Conservation (phyloP, 306 rosid species). For the Quercus rubra region DNA sequence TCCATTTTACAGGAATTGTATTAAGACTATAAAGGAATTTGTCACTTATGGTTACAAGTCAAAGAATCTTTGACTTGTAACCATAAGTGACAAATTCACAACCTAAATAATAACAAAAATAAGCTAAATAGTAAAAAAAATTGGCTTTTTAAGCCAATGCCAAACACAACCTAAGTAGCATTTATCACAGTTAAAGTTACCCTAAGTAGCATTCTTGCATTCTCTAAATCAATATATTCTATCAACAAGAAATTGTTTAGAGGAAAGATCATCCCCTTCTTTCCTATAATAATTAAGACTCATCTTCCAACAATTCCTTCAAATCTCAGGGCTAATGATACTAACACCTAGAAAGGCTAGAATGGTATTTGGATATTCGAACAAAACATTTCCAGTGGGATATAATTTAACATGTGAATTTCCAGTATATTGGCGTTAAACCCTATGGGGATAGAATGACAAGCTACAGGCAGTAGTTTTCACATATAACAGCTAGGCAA, state of each 20-base stretch:
- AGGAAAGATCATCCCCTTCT: not conserved
- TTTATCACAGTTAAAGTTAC: no score
- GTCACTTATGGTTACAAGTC: no score
- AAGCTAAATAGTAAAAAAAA: accelerated
- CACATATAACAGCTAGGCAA: not conserved
- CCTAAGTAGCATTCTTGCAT: not conserved
- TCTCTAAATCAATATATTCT: not conserved
- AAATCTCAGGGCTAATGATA: not conserved
- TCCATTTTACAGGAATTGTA: no score
- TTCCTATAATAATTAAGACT: no score
- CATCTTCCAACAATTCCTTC: not conserved
- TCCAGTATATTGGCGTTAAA: conserved; percentile 7
- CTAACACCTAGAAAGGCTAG: not conserved
- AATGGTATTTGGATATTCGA: conserved; percentile 6
- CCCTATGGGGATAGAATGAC: conserved; percentile 1
- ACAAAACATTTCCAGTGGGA: not conserved
- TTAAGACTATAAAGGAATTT: no score
- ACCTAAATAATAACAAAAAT: no score
- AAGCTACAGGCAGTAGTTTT: not conserved
- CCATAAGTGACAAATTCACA: no score
- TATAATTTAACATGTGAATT: not conserved
- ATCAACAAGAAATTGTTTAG: not conserved
- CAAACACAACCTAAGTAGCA: no score
- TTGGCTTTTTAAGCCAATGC: no score
- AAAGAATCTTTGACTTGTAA: no score